Percentiles rank a stretch among this genome's conserved stretches.
Conservation (phyloP, 371 early-diverging fungal species). For the Mortierella sp. region DNA sequence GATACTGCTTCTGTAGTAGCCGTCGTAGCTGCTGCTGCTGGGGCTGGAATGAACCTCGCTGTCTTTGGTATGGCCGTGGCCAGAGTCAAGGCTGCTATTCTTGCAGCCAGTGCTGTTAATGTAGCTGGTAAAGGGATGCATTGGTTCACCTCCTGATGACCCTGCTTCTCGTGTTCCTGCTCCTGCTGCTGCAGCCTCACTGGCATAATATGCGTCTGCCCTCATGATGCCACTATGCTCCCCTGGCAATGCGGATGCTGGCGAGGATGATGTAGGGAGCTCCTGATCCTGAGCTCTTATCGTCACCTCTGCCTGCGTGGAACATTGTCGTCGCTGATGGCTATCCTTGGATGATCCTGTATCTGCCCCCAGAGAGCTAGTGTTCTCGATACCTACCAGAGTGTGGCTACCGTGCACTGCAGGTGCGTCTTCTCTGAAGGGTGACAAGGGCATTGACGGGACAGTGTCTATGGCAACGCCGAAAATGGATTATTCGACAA, state of each 20-base stretch:
- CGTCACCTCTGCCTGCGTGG: slow-evolving; percentile 11
- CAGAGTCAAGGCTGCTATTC: slow-evolving; percentile 11
- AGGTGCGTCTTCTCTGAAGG: background rate
- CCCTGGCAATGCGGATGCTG: slow-evolving; percentile 24
- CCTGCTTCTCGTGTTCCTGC: slow-evolving; percentile 21
- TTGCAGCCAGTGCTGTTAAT: slow-evolving; percentile 11
- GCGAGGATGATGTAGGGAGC: slow-evolving; percentile 22
- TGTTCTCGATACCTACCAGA: background rate
- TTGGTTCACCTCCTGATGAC: slow-evolving; percentile 7
- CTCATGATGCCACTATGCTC: slow-evolving; percentile 37
- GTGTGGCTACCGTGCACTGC: too few species aligned
- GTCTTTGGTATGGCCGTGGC: slow-evolving; percentile 1
- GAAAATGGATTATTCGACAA: background rate
- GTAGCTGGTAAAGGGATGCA: background rate
- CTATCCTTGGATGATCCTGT: background rate
- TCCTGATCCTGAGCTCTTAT: slow-evolving; percentile 38
- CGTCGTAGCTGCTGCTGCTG: slow-evolving; percentile 6
- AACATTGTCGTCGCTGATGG: background rate
- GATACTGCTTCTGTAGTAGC: slow-evolving; percentile 3
- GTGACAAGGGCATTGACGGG: slow-evolving; percentile 4
- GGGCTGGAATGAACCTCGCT: too few species aligned
- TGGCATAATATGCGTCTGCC: slow-evolving; percentile 43
- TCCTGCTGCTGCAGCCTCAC: slow-evolving; percentile 18
- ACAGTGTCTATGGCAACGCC: background rate
- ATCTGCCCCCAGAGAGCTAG: background rate